phyloP scores from a whole-genome alignment of 1,139 yeast genomes.

The Debaryomyces subglobosus region DNA sequence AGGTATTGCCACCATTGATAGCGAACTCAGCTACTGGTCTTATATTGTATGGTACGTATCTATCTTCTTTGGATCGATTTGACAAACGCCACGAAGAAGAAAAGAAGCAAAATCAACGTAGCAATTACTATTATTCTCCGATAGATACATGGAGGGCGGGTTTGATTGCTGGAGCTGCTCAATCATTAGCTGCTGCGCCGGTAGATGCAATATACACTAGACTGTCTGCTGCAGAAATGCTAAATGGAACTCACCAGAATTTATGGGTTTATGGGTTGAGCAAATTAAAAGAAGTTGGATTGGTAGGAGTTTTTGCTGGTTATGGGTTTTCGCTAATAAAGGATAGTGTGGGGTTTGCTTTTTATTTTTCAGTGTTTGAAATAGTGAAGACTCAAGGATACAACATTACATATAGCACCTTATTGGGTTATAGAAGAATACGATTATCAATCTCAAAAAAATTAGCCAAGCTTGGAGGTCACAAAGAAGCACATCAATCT shows the following conservation, averaged over 20 bases:
- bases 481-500: slow-evolving; percentile 27
- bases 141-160: slow-evolving; percentile 79
- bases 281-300: slow-evolving; percentile 73
- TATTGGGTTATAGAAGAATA: slow-evolving; percentile 54
- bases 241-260: slow-evolving; percentile 68
- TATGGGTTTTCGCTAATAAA: slow-evolving; percentile 74
- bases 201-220: slow-evolving; percentile 88
- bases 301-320: slow-evolving; percentile 89
- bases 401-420: slow-evolving; percentile 57
- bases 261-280: slow-evolving; percentile 76
- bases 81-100: slow-evolving; percentile 14
- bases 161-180: slow-evolving; percentile 80
- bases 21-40: slow-evolving; percentile 90
- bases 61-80: slow-evolving; percentile 49
- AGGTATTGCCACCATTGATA: slow-evolving; percentile 79
- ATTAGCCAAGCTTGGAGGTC: slow-evolving; percentile 24
- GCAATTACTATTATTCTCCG: slow-evolving; percentile 29
- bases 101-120: slow-evolving; percentile 8
- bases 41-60: slow-evolving; percentile 79
- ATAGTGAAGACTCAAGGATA: slow-evolving; percentile 72
- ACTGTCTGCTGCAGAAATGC: slow-evolving; percentile 72
- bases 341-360: slow-evolving; percentile 85
- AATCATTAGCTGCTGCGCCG: slow-evolving; percentile 93
- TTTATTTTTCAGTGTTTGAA: slow-evolving; percentile 84
- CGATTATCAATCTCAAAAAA: slow-evolving; percentile 26